Percentiles rank a stretch among this genome's conserved stretches.
These are phyloP conservation scores for Leccinum pellstonianum DNA, from an alignment of 768 basidiomycete species.

Conservation along the genomic window DNA sequence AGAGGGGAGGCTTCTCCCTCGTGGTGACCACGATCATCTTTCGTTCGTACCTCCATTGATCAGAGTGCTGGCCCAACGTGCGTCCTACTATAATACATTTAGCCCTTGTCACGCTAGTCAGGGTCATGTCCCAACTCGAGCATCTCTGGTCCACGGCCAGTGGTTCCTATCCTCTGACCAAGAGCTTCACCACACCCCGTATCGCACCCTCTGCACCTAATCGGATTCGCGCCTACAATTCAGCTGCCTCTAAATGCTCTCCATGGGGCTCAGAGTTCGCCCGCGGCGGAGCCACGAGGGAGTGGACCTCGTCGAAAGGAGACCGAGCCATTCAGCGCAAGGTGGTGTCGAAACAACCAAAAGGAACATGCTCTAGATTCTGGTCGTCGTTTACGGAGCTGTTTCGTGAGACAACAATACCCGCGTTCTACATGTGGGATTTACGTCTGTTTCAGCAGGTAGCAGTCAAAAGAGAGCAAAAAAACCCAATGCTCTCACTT, in stretches of 20 bases:
- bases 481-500: not conserved
- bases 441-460: not conserved
- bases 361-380: not conserved
- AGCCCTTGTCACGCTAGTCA: not conserved
- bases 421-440: not conserved
- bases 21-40: not conserved
- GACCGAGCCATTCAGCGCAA: not conserved
- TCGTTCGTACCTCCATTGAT: not conserved
- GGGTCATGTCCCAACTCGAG: not conserved
- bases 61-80: not conserved
- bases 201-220: not conserved
- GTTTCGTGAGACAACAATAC: not conserved
- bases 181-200: not conserved
- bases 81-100: not conserved
- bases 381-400: not conserved
- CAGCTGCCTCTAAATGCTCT: not conserved
- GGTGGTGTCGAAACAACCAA: not conserved
- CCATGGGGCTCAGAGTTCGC: not conserved
- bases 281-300: not conserved
- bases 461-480: not conserved
- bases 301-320: not conserved
- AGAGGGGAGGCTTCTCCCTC: not conserved
- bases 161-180: not conserved
- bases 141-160: not conserved
- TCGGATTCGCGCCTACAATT: not conserved